Evolutionary conservation across 768 basidiomycete genomes (phyloP).

Genomic region (Mycena olivaceomarginata): DNA sequence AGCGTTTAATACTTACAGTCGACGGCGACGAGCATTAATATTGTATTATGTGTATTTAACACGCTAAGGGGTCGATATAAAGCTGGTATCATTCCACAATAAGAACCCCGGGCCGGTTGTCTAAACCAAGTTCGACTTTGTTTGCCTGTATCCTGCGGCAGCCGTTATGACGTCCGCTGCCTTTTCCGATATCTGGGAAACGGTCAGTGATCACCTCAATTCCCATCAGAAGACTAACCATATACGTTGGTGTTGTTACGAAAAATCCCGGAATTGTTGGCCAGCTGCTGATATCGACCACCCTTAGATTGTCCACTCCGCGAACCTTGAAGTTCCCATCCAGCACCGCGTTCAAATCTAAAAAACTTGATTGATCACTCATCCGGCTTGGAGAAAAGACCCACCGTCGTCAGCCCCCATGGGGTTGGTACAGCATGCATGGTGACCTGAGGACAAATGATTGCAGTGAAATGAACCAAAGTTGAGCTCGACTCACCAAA

Average conservation of each 20-base stretch:
- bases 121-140: no score
- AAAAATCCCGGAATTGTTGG: slow-evolving; percentile 55
- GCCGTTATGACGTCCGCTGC: slow-evolving; percentile 53
- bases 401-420: slow-evolving; percentile 52
- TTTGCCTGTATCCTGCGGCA: slow-evolving; percentile 11
- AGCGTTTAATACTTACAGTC: no score
- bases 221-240: slow-evolving; percentile 44
- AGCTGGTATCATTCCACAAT: no score
- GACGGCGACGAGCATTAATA: no score
- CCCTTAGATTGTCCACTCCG: slow-evolving; percentile 53
- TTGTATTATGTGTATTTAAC: no score
- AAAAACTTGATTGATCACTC: neutral
- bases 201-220: neutral
- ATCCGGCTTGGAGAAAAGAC: neutral
- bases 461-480: neutral
- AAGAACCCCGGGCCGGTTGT: no score
- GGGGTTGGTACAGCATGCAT: slow-evolving; percentile 52
- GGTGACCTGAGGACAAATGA: slow-evolving; percentile 47
- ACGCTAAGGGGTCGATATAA: no score
- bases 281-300: slow-evolving; percentile 56
- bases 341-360: slow-evolving; percentile 53
- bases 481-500: slow-evolving; percentile 40
- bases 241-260: slow-evolving; percentile 55
- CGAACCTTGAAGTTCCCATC: slow-evolving; percentile 54
- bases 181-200: slow-evolving; percentile 53